These are phyloP conservation scores for Hericium coralloides DNA, from an alignment of 768 basidiomycete genomes.

Conservation along the genomic window DNA sequence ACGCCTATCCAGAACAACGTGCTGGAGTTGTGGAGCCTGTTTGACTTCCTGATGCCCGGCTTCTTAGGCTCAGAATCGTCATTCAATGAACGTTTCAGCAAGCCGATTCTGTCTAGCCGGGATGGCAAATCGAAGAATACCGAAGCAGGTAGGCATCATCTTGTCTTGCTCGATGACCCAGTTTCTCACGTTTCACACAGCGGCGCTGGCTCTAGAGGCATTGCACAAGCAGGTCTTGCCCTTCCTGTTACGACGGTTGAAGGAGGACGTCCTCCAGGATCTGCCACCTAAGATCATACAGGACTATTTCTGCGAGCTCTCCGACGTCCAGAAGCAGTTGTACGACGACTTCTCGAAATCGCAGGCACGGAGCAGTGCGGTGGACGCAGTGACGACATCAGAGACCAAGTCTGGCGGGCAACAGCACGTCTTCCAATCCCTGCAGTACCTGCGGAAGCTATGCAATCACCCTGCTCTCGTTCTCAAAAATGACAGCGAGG, in stretches of 20 bases:
- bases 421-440: conserved; percentile 91
- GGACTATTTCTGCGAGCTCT: conserved; percentile 97
- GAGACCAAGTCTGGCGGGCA: conserved; percentile 38
- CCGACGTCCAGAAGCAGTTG: conserved; percentile 84
- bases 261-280: conserved; percentile 94
- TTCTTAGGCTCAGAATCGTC: conserved; percentile 93
- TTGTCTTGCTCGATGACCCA: not conserved
- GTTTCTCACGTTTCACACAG: conserved; percentile 30
- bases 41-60: conserved; percentile 99
- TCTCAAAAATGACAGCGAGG: conserved; percentile 53
- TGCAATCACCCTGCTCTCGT: conserved; percentile 97
- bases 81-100: conserved; percentile 94
- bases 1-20: conserved; percentile 99
- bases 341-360: conserved; percentile 93
- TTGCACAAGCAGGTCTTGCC: conserved; percentile 99
- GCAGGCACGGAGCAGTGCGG: conserved; percentile 52
- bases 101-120: conserved; percentile 89
- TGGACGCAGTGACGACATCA: conserved; percentile 46
- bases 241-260: conserved; percentile 90
- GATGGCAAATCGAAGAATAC: conserved; percentile 93
- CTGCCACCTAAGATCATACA: conserved; percentile 99
- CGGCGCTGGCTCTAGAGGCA: conserved; percentile 89
- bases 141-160: conserved; percentile 70
- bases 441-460: conserved; percentile 94
- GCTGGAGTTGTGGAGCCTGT: conserved; percentile 94